Evolutionary conservation across 2,329 filamentous ascomycete species (phyloP), one percentile per base, ranked within the genome.

Genomic region (Rhynchosporium graminicola): DNA sequence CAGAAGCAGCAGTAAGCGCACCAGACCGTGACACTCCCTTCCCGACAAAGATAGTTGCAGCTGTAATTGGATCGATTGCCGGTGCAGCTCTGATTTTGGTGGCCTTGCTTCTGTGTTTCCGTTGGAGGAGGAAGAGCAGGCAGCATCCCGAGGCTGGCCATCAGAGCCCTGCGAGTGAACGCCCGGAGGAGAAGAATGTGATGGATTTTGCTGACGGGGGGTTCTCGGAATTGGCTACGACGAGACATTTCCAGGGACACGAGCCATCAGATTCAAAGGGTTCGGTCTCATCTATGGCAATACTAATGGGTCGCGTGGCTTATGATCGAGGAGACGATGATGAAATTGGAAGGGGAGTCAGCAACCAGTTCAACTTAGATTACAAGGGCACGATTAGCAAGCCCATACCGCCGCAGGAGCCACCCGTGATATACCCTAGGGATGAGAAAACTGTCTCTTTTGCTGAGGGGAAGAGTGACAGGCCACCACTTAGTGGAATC

Each of bases 41-140:
- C 64, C 67, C 70, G 31, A 76, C 81, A 68, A 86, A 86, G 7
- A 88, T 97, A 33, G 82, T 97, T 1, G 93, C 91, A 40, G 90
- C 91, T 57, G 90, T 90, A 0, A 81, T 98, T 0, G 92, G 93
- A 12, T 87, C 88, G n/a, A 86, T 97, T 28, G 83, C 90, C 58
- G 92, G 90, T 20, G 79, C 92, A 58, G 86, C 89, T 26, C 77
- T 72, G 3, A 63, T 74, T 6, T 61, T 74, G 13, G 61, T 74
- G 20, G 63, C 86, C 0, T 73, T 97, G 6, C 81, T 97, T 26
- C 79, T 95, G 57, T 80, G 89, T 33, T 77, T 92, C 29, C 82
- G 84, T 72, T 84, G 83, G 67, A 82, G 81, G 63, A 81, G 83
- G 68, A 86, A 83, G 73, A 82, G 82, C 69, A 83, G 79, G 60